phyloP scores from a whole-genome alignment of 495 filamentous ascomycete genomes.

The Penicillium steckii region DNA sequence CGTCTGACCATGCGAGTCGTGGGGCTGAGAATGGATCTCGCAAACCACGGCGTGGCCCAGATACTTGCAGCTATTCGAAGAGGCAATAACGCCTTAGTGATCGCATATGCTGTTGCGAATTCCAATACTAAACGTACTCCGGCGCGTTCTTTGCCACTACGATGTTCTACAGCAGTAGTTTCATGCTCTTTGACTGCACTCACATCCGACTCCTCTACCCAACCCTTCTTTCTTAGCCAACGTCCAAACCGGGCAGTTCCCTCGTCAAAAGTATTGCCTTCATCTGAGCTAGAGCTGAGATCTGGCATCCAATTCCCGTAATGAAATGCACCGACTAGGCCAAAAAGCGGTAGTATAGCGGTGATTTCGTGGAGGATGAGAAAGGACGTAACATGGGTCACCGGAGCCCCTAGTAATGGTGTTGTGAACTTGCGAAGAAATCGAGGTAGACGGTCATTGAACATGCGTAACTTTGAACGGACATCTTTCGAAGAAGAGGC shows the following conservation, averaged over 20 bases:
- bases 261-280: conserved; percentile 45
- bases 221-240: conserved; percentile 61
- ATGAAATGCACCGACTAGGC: conserved; percentile 74
- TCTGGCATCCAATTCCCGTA: conserved; percentile 64
- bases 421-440: conserved; percentile 65
- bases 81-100: conserved; percentile 82
- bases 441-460: conserved; percentile 57
- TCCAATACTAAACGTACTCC: conserved; percentile 58
- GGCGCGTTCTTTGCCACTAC: conserved; percentile 11
- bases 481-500: conserved; percentile 27
- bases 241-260: conserved; percentile 56
- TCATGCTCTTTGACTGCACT: conserved; percentile 27
- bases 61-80: conserved; percentile 71
- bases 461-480: conserved; percentile 51
- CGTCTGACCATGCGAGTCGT: conserved; percentile 33
- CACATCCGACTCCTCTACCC: conserved; percentile 52
- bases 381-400: conserved; percentile 83
- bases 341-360: conserved; percentile 75
- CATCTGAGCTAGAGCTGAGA: conserved; percentile 47
- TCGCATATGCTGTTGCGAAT: conserved; percentile 83
- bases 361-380: conserved; percentile 90
- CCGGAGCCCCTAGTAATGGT: conserved; percentile 68
- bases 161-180: conserved; percentile 3
- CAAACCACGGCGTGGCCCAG: conserved; percentile 95
- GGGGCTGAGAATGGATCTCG: conserved; percentile 59